phyloP scores from a whole-genome alignment of 345 rosid species.

The Geranium brycei region DNA sequence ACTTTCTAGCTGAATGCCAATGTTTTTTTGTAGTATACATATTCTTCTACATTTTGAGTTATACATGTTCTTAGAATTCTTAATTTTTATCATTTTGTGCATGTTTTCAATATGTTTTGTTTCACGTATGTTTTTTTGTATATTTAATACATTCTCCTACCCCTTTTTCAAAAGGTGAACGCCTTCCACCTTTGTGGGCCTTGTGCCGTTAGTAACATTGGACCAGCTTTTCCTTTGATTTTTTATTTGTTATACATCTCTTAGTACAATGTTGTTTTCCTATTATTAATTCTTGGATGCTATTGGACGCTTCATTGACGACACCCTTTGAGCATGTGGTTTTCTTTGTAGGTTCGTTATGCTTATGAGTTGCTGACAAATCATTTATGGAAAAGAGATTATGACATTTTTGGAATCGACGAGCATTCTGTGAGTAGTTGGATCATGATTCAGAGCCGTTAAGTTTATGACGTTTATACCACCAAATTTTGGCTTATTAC shows the following conservation, averaged over 20 bases:
- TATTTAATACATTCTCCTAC: too few relatives aligned
- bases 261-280: not conserved
- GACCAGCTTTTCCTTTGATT: not conserved
- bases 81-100: too few relatives aligned
- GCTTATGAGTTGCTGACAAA: conserved; percentile 69
- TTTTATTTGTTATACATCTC: not conserved
- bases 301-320: not conserved
- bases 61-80: too few relatives aligned
- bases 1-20: too few relatives aligned
- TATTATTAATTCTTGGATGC: not conserved
- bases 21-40: too few relatives aligned
- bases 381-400: conserved; percentile 70
- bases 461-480: not conserved
- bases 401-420: conserved; percentile 64
- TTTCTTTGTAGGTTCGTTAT: conserved; percentile 51
- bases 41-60: too few relatives aligned
- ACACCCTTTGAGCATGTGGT: conserved; percentile 5
- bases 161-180: too few relatives aligned
- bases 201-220: not conserved
- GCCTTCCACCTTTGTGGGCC: too few relatives aligned
- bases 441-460: not conserved
- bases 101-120: too few relatives aligned
- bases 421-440: conserved; percentile 56
- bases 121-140: too few relatives aligned
- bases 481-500: not conserved